Conservation (phyloP, 2,329 filamentous ascomycete species). For the Periconia sp. region DNA sequence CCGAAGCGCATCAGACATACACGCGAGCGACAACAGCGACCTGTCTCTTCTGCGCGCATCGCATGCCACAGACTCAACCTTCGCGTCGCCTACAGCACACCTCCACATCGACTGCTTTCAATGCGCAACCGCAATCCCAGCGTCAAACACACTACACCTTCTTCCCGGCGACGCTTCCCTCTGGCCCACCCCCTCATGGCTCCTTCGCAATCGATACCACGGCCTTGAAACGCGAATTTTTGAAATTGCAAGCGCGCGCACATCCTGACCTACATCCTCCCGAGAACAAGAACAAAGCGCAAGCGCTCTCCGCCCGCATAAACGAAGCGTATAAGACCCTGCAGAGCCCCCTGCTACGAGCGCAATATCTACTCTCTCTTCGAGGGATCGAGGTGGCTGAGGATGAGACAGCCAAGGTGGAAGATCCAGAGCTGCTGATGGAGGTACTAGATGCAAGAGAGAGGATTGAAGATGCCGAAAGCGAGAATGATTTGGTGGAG, state of each 20-base stretch:
- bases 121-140: conserved; percentile 13
- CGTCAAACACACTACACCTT: conserved; percentile 77
- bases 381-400: conserved; percentile 78
- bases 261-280: conserved; percentile 71
- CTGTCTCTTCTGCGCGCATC: conserved; percentile 33
- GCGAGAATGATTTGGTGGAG: conserved; percentile 67
- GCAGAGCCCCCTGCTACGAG: conserved; percentile 75
- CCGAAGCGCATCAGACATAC: too few relatives aligned
- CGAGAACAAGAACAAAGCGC: conserved; percentile 66
- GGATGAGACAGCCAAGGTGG: conserved; percentile 76
- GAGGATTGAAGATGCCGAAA: conserved; percentile 63
- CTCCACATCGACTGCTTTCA: conserved; percentile 19
- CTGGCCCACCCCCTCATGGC: conserved; percentile 77
- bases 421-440: conserved; percentile 75
- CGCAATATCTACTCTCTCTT: conserved; percentile 82
- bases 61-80: conserved; percentile 11
- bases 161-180: conserved; percentile 80
- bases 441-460: conserved; percentile 75
- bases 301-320: conserved; percentile 79
- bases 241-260: conserved; percentile 77
- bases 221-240: conserved; percentile 81
- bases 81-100: conserved; percentile 34
- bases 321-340: conserved; percentile 94
- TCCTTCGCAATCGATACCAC: conserved; percentile 76
- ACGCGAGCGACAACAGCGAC: conserved; percentile 22